Evolutionary conservation across 306 rosid genomes (phyloP).

Genomic region (Vigna trinervia): DNA sequence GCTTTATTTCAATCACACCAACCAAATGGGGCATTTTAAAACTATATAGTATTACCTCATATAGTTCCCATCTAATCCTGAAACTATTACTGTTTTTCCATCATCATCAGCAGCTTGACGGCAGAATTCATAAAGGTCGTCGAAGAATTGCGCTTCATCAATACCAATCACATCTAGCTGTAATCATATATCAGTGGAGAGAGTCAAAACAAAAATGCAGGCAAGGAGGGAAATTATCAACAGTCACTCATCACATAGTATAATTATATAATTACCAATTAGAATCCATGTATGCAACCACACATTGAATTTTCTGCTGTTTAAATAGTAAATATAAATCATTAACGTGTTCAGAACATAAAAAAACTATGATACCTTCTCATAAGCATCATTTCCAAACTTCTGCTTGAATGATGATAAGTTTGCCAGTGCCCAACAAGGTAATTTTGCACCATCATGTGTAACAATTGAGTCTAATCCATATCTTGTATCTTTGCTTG

Average conservation of each 20-base stretch:
- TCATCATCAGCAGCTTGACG: constrained; percentile 85
- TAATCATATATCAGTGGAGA: constrained; percentile 42
- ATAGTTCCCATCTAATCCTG: constrained; percentile 93
- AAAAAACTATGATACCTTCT: constrained; percentile 57
- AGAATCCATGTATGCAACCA: constrained; percentile 4
- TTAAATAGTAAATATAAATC: constrained; percentile 2
- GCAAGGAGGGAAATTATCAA: constrained; percentile 15
- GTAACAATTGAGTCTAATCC: constrained; percentile 91
- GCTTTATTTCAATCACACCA: constrained; percentile 6
- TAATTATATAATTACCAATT: constrained; percentile 3
- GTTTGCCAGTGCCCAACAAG: constrained; percentile 77
- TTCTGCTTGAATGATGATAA: constrained; percentile 79
- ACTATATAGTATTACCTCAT: constrained; percentile 58
- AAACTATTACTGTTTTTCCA: constrained; percentile 81
- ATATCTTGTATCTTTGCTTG: constrained; percentile 88
- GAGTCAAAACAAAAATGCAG: constrained; percentile 34
- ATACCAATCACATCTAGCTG: constrained; percentile 94
- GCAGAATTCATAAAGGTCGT: constrained; percentile 93
- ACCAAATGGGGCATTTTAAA: neutral
- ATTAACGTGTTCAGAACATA: constrained; percentile 32
- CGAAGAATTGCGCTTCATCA: constrained; percentile 96
- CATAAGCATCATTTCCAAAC: constrained; percentile 73
- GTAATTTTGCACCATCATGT: constrained; percentile 81
- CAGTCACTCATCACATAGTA: neutral
- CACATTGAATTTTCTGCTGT: constrained; percentile 8